These are phyloP conservation scores for Mycena latifolia DNA, from an alignment of 768 basidiomycete species.

Conservation along the genomic window DNA sequence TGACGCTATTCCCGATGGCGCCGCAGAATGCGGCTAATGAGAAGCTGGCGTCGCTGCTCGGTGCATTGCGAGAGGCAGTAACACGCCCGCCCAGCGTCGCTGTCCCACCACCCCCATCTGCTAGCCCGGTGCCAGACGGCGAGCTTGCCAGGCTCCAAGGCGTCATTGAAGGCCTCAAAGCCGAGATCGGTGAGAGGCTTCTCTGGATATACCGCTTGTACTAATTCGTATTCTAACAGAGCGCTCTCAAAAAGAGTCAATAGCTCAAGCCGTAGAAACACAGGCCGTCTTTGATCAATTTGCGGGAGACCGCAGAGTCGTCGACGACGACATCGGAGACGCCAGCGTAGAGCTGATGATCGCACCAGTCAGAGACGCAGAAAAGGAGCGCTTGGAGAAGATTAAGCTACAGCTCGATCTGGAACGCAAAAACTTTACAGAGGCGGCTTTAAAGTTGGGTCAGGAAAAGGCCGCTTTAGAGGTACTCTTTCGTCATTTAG, in stretches of 20 bases:
- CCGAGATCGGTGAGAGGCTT: constrained; percentile 68
- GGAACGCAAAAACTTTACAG: constrained; percentile 74
- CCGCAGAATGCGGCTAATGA: constrained; percentile 63
- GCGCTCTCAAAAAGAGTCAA: constrained; percentile 60
- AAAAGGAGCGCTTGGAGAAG: constrained; percentile 64
- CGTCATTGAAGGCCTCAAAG: constrained; percentile 62
- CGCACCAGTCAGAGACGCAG: constrained; percentile 64
- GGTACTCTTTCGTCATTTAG: constrained; percentile 51
- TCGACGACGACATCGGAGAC: constrained; percentile 51
- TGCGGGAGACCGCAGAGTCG: constrained; percentile 55
- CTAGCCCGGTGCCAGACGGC: constrained; percentile 44
- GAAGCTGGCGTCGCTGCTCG: constrained; percentile 59
- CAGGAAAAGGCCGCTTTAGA: constrained; percentile 76
- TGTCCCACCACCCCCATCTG: constrained; percentile 34
- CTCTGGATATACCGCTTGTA: neutral
- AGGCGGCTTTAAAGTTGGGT: constrained; percentile 71
- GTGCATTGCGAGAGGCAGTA: constrained; percentile 52
- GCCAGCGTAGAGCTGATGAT: constrained; percentile 67
- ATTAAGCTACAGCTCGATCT: constrained; percentile 70
- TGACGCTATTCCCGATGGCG: constrained; percentile 66
- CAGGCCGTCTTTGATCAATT: constrained; percentile 70
- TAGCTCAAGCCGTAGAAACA: constrained; percentile 56
- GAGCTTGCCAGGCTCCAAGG: constrained; percentile 65
- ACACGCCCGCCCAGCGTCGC: constrained; percentile 43
- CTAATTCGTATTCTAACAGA: constrained; percentile 46